A percentile compares a stretch with the other conserved stretches of the same genome.
Evolutionary conservation across 345 rosid species (phyloP).

Genomic region (Rhodomyrtus tomentosa): DNA sequence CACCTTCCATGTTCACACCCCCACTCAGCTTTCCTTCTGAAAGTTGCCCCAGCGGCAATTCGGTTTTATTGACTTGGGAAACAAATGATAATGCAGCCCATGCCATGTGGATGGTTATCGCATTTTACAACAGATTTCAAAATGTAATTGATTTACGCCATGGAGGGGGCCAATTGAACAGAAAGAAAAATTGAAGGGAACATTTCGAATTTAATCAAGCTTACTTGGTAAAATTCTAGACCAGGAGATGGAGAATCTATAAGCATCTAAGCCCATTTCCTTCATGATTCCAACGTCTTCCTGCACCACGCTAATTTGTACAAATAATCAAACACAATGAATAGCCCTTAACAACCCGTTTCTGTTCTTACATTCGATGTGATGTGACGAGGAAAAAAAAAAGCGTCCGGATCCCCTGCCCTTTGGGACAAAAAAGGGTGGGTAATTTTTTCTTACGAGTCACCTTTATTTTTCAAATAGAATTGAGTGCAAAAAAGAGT

Average conservation of each 20-base stretch:
- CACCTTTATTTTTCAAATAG: not conserved
- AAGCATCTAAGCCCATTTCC: slow-evolving; percentile 27
- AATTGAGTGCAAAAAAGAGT: not conserved
- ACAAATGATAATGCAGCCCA: not conserved
- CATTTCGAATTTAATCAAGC: too few species aligned
- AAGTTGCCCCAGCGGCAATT: not conserved
- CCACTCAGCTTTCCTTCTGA: slow-evolving; percentile 22
- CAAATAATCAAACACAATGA: not conserved
- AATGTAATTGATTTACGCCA: not conserved
- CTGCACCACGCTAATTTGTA: not conserved
- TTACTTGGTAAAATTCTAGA: slow-evolving; percentile 25
- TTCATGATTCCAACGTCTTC: slow-evolving; percentile 25
- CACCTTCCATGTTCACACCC: slow-evolving; percentile 21
- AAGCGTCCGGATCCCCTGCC: too few species aligned
- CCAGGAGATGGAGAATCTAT: slow-evolving; percentile 37
- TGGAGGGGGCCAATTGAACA: not conserved
- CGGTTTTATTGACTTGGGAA: not conserved
- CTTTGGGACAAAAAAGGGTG: too few species aligned
- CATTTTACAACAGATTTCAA: not conserved
- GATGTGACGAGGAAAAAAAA: not conserved
- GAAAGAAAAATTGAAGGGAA: not conserved
- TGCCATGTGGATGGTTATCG: not conserved
- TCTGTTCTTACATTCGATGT: not conserved
- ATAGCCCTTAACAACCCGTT: not conserved
- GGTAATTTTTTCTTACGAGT: not conserved